phyloP scores from a whole-genome alignment of 352 stramenopile genomes.

The Blastocystis sp. region DNA sequence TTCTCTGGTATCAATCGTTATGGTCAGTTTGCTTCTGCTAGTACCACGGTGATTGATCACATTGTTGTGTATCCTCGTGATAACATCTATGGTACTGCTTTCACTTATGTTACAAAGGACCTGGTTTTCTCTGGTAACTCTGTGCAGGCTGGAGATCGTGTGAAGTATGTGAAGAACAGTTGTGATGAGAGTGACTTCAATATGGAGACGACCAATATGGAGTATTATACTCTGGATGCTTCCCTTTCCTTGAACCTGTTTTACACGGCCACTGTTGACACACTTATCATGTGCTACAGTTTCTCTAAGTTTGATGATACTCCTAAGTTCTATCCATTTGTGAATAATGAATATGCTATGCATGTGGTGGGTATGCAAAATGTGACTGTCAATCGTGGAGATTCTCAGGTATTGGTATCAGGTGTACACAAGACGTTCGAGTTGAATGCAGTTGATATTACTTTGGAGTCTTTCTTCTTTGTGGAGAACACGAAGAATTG shows the following conservation, averaged over 20 bases:
- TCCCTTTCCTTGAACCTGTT: background rate
- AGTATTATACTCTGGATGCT: constrained; percentile 42
- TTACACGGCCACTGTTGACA: background rate
- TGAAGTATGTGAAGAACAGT: constrained; percentile 43
- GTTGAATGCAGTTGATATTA: background rate
- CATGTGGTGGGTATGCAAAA: constrained; percentile 14
- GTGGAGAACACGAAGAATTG: background rate
- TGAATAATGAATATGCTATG: constrained; percentile 45
- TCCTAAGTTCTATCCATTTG: constrained; percentile 19
- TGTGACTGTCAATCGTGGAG: constrained; percentile 49
- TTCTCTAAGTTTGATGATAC: constrained; percentile 29
- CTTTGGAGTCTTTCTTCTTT: constrained; percentile 20
- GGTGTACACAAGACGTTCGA: constrained; percentile 46
- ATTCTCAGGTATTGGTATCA: constrained; percentile 8
- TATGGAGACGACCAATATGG: background rate
- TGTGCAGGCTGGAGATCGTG: constrained; percentile 17
- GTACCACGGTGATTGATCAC: constrained; percentile 7
- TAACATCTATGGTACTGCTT: background rate
- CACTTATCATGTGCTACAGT: constrained; percentile 29
- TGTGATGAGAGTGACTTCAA: constrained; percentile 45
- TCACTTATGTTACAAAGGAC: constrained; percentile 45
- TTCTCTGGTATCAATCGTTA: background rate
- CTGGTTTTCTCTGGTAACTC: background rate
- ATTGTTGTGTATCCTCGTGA: background rate
- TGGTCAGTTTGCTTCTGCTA: background rate